A percentile compares a stretch with the other conserved stretches of the same genome.
phyloP scores from a whole-genome alignment of 192 early-diverging fungal species.

The Paraglomus occultum region DNA sequence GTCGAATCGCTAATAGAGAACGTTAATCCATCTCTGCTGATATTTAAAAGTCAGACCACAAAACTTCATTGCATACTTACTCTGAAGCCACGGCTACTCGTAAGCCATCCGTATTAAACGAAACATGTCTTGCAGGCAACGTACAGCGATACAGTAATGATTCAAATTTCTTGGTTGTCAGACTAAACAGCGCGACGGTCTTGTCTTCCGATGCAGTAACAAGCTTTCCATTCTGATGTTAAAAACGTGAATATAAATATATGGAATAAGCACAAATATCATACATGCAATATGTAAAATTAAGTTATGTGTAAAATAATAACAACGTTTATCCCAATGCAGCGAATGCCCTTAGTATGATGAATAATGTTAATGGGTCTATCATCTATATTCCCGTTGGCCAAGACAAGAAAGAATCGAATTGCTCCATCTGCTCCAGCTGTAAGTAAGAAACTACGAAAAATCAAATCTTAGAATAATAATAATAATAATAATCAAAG shows the following conservation, averaged over 20 bases:
- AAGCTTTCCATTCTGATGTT: slow-evolving; percentile 28
- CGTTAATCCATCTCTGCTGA: background rate
- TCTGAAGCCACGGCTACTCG: slow-evolving; percentile 38
- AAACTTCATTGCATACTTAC: slow-evolving; percentile 27
- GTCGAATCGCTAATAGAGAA: slow-evolving; percentile 29
- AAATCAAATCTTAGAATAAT: background rate
- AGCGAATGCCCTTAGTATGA: slow-evolving; percentile 24
- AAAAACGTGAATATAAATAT: background rate
- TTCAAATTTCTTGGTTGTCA: slow-evolving; percentile 23
- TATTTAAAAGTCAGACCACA: background rate
- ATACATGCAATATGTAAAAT: too few relatives aligned
- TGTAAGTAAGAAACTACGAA: slow-evolving; percentile 10
- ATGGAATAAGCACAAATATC: background rate
- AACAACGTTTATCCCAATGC: slow-evolving; percentile 25
- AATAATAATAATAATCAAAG: background rate
- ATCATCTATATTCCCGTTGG: background rate
- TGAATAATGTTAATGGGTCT: slow-evolving; percentile 4
- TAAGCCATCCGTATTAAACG: slow-evolving; percentile 26
- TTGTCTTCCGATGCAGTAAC: slow-evolving; percentile 34
- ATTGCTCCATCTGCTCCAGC: slow-evolving; percentile 16
- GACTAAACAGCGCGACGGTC: slow-evolving; percentile 27
- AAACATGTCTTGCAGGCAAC: slow-evolving; percentile 31
- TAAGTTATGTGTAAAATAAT: background rate
- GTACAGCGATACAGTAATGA: slow-evolving; percentile 32
- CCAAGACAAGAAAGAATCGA: slow-evolving; percentile 19